Evolutionary conservation across 352 stramenopile genomes (phyloP).

Genomic region (Phytophthora sojae): DNA sequence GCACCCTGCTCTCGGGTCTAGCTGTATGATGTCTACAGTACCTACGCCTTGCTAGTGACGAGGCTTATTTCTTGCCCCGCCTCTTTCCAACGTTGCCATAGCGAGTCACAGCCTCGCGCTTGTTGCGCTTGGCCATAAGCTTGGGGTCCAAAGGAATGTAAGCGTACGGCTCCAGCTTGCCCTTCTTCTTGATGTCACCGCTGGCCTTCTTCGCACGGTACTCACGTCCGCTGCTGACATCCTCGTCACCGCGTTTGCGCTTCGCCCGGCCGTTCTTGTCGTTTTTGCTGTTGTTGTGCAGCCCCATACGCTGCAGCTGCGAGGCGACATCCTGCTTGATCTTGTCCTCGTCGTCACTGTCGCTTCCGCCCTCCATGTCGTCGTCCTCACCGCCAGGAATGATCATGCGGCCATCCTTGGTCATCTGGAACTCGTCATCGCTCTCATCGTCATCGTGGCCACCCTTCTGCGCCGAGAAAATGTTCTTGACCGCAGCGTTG

Average conservation of each 20-base stretch:
- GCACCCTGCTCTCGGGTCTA: constrained; percentile 32
- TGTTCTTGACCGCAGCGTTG: constrained; percentile 91
- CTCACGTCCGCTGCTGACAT: constrained; percentile 77
- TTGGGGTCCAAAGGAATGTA: constrained; percentile 98
- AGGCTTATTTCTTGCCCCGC: constrained; percentile 53
- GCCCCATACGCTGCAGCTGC: constrained; percentile 85
- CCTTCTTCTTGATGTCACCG: constrained; percentile 97
- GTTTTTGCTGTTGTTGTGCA: constrained; percentile 51
- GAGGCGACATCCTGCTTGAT: constrained; percentile 86
- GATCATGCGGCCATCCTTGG: constrained; percentile 92
- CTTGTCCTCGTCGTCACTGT: constrained; percentile 79
- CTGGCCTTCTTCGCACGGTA: constrained; percentile 97
- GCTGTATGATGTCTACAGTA: constrained; percentile 33
- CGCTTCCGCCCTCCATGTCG: constrained; percentile 51
- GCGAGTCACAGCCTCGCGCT: constrained; percentile 77
- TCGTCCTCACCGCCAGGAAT: constrained; percentile 73
- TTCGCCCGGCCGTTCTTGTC: constrained; percentile 41
- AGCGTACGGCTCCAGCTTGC: constrained; percentile 97
- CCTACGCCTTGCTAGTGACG: constrained; percentile 28
- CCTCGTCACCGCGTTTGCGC: constrained; percentile 73
- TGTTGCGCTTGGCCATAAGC: constrained; percentile 92
- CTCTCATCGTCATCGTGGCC: constrained; percentile 50
- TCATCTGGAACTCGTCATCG: constrained; percentile 90
- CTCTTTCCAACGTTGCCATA: constrained; percentile 86
- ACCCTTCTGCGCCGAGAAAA: constrained; percentile 54